Conservation (phyloP, 2,329 filamentous ascomycete genomes). For the Beauveria medogensis region DNA sequence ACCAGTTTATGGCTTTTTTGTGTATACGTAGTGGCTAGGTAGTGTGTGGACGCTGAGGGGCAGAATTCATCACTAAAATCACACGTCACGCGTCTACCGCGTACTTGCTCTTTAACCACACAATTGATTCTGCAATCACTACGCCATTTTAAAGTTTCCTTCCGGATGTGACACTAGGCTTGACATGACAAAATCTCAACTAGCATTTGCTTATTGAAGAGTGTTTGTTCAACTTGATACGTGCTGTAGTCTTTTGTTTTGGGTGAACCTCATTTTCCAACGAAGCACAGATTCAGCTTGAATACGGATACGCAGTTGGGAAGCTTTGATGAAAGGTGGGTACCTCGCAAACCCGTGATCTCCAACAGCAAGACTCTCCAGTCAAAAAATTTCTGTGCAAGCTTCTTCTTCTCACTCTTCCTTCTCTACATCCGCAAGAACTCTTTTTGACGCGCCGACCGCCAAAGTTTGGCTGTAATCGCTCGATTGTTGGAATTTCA, state of each 20-base stretch:
- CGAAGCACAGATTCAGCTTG: not conserved
- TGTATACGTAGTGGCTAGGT: no score
- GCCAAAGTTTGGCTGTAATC: not conserved
- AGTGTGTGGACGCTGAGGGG: no score
- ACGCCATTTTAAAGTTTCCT: not conserved
- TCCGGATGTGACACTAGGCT: not conserved
- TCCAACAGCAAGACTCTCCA: not conserved
- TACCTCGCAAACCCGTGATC: slow-evolving; percentile 7
- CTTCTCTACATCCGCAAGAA: not conserved
- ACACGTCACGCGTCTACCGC: no score
- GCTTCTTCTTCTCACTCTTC: not conserved
- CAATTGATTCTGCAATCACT: no score
- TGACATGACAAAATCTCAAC: not conserved
- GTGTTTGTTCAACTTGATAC: no score
- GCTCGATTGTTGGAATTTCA: not conserved
- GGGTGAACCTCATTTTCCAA: no score
- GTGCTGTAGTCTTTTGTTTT: no score
- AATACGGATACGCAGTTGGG: not conserved
- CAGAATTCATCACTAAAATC: no score
- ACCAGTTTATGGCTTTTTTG: no score
- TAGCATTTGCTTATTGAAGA: not conserved
- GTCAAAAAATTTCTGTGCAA: slow-evolving; percentile 4
- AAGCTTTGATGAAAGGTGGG: slow-evolving; percentile 1
- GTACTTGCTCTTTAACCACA: no score
- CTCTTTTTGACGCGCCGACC: not conserved